Evolutionary conservation across 1,284 basidiomycete genomes (phyloP).

Genomic region (Cryptococcus depauperatus): DNA sequence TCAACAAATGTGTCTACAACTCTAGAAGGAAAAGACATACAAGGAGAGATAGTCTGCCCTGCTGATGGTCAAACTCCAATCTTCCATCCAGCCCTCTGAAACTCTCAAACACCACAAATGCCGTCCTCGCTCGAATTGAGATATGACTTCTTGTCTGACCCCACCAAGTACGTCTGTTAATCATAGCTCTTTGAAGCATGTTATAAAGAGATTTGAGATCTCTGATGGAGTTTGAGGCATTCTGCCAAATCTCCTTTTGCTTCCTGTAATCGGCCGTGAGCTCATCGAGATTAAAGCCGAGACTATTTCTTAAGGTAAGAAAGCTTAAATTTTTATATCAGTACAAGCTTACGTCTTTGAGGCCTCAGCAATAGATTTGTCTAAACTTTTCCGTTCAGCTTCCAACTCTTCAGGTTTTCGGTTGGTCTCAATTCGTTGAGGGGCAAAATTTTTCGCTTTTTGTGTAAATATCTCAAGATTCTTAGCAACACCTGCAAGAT

Average conservation of each 20-base stretch:
- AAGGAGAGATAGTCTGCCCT: slow-evolving; percentile 59
- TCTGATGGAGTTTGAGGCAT: slow-evolving; percentile 3
- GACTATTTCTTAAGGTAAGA: too few relatives aligned
- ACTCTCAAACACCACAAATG: slow-evolving; percentile 73
- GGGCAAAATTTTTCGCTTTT: slow-evolving; percentile 45
- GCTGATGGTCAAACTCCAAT: slow-evolving; percentile 66
- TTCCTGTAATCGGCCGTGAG: slow-evolving; percentile 59
- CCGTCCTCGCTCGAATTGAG: slow-evolving; percentile 70
- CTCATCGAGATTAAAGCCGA: slow-evolving; percentile 69
- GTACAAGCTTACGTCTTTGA: slow-evolving; percentile 55
- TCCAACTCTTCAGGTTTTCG: slow-evolving; percentile 55
- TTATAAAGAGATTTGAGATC: slow-evolving; percentile 35
- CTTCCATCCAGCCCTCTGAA: slow-evolving; percentile 80
- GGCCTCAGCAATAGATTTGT: slow-evolving; percentile 60
- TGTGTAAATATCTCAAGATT: slow-evolving; percentile 15
- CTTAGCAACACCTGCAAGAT: neutral
- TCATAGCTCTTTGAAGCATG: slow-evolving; percentile 13
- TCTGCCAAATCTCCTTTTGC: neutral
- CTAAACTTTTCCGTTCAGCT: slow-evolving; percentile 56
- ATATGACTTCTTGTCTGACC: slow-evolving; percentile 77
- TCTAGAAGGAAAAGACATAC: slow-evolving; percentile 44
- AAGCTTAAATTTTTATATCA: too few relatives aligned
- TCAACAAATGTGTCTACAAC: neutral
- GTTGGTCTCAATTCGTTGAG: slow-evolving; percentile 51
- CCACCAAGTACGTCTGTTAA: slow-evolving; percentile 66